Conservation (phyloP, 176 grass and related monocot species). For the Bonia amplexicaulis region DNA sequence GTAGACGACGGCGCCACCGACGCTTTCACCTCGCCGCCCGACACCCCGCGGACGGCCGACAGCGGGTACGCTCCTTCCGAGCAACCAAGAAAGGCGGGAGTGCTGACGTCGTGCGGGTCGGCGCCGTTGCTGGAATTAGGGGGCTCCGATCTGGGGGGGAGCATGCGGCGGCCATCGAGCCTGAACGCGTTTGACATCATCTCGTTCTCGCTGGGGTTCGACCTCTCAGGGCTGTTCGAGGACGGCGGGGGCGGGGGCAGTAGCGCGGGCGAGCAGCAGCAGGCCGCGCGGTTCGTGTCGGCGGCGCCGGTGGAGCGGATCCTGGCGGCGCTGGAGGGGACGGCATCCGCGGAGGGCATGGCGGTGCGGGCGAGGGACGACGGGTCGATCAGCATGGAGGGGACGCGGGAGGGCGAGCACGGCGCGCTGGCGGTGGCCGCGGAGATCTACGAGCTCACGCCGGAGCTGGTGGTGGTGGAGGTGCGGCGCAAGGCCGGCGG, state of each 20-base stretch:
- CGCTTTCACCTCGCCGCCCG: constrained; percentile 10
- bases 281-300: constrained; percentile 67
- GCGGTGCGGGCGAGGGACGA: constrained; percentile 53
- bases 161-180: constrained; percentile 63
- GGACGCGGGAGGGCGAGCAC: constrained; percentile 79
- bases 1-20: constrained; percentile 24
- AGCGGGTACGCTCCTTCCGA: not conserved
- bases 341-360: constrained; percentile 44
- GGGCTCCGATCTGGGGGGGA: constrained; percentile 5
- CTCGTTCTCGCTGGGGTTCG: constrained; percentile 82
- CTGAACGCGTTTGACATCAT: constrained; percentile 98
- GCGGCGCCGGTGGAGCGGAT: constrained; percentile 46
- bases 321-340: constrained; percentile 53
- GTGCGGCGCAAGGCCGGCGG: constrained; percentile 76
- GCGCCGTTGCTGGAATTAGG: constrained; percentile 49
- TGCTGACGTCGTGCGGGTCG: constrained; percentile 55
- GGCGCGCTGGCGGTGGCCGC: constrained; percentile 68
- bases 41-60: constrained; percentile 27
- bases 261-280: not conserved
- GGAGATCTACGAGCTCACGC: constrained; percentile 89
- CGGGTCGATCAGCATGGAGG: constrained; percentile 70
- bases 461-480: constrained; percentile 77
- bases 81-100: not conserved
- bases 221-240: constrained; percentile 87
- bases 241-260: constrained; percentile 4